Conservation (phyloP, 305 asterid species). For the Fraxinus sp. region DNA sequence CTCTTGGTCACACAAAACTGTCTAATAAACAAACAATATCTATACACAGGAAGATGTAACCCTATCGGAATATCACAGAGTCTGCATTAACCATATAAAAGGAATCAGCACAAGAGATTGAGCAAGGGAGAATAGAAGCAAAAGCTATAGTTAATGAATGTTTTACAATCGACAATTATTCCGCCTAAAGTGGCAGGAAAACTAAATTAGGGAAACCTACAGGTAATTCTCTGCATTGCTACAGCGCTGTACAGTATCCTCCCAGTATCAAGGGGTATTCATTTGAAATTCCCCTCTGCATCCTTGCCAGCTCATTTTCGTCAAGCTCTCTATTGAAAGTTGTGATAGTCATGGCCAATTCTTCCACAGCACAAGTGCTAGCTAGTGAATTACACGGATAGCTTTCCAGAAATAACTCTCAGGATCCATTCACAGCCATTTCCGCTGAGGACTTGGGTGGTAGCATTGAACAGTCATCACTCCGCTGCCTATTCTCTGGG, state of each 20-base stretch:
- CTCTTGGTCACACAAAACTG: slow-evolving; percentile 8
- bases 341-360: slow-evolving; percentile 1
- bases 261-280: slow-evolving; percentile 39
- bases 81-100: background rate
- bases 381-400: slow-evolving; percentile 22
- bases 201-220: slow-evolving; percentile 7
- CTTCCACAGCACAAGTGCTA: slow-evolving; percentile 3
- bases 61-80: background rate
- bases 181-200: slow-evolving; percentile 5
- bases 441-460: slow-evolving; percentile 74
- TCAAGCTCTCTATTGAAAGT: slow-evolving; percentile 16
- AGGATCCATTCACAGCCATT: slow-evolving; percentile 84
- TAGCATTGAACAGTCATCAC: slow-evolving; percentile 49
- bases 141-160: slow-evolving; percentile 2
- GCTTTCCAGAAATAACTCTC: slow-evolving; percentile 31
- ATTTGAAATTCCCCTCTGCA: slow-evolving; percentile 7
- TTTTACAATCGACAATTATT: slow-evolving; percentile 7
- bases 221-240: slow-evolving; percentile 35
- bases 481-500: slow-evolving; percentile 44
- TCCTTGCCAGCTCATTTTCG: slow-evolving; percentile 21
- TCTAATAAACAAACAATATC: background rate
- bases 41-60: background rate
- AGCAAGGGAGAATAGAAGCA: slow-evolving; percentile 6
- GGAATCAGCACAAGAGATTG: background rate
- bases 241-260: slow-evolving; percentile 80